These are phyloP conservation scores for Panicum miliaceum DNA, from an alignment of 176 grass and related monocot species.

Conservation along the genomic window DNA sequence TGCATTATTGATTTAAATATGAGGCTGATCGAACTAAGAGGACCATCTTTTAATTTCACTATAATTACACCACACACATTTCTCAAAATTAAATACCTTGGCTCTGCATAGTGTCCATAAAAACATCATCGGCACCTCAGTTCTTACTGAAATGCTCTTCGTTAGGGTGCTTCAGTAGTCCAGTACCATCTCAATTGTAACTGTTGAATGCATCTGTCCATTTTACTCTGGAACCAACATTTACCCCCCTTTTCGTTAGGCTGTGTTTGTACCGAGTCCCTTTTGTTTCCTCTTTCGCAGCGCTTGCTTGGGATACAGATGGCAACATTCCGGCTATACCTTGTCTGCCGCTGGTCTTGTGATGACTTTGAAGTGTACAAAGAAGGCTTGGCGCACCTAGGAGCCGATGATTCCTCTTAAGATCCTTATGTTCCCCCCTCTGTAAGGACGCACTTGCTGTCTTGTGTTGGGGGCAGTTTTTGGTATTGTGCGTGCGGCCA, in stretches of 20 bases:
- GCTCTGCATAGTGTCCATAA: neutral
- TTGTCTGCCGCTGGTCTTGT: slow-evolving; percentile 71
- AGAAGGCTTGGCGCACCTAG: slow-evolving; percentile 61
- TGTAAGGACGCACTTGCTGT: slow-evolving; percentile 9
- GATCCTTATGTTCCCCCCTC: neutral
- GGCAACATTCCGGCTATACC: slow-evolving; percentile 84
- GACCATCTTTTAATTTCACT: neutral
- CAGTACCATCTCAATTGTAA: neutral
- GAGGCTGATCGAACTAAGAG: neutral
- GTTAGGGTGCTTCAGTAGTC: neutral
- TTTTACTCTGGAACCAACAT: neutral
- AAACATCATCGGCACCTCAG: neutral
- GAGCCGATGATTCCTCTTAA: slow-evolving; percentile 62
- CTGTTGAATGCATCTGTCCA: neutral
- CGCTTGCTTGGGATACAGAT: slow-evolving; percentile 72
- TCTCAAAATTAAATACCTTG: neutral
- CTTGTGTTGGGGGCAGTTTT: slow-evolving; percentile 35
- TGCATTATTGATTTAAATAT: neutral
- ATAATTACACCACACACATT: neutral
- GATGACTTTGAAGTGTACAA: slow-evolving; percentile 87
- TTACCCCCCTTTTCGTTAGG: neutral
- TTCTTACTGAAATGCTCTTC: neutral
- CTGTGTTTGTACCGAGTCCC: slow-evolving; percentile 16
- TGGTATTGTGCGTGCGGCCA: neutral
- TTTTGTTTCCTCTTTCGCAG: slow-evolving; percentile 41